These are phyloP conservation scores for Erodium moschatum DNA, from an alignment of 441 rosid species.

Conservation along the genomic window DNA sequence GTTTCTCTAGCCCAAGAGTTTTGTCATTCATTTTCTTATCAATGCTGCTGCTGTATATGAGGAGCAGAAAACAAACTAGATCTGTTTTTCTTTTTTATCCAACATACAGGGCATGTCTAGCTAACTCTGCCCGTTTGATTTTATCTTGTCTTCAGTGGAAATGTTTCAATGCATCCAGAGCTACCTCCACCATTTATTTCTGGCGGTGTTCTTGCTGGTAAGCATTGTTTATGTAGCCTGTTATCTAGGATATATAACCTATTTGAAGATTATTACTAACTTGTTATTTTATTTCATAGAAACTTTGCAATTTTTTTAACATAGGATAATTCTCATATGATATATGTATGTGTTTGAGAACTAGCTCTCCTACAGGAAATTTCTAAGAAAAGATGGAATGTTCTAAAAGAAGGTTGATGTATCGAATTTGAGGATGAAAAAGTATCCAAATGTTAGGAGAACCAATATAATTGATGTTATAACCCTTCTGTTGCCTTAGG, in stretches of 20 bases:
- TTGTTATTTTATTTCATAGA: not conserved
- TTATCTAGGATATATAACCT: not conserved
- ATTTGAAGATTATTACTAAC: slow-evolving; percentile 9
- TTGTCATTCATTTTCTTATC: slow-evolving; percentile 1
- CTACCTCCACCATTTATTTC: slow-evolving; percentile 43
- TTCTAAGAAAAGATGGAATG: not conserved
- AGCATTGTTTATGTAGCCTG: slow-evolving; percentile 12
- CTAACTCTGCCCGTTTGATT: slow-evolving; percentile 21
- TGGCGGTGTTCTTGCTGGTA: slow-evolving; percentile 97
- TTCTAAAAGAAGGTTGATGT: not conserved
- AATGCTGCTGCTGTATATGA: slow-evolving; percentile 12
- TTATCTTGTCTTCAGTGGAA: slow-evolving; percentile 56
- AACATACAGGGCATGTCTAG: slow-evolving; percentile 9
- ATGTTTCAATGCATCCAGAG: slow-evolving; percentile 50
- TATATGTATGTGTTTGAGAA: not conserved
- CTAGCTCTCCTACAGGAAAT: not conserved
- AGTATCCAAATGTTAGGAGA: not conserved
- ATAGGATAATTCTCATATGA: not conserved
- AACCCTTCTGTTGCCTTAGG: not conserved
- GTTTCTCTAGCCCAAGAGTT: slow-evolving; percentile 15
- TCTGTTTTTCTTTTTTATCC: not conserved
- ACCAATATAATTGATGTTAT: not conserved
- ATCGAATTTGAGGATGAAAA: not conserved
- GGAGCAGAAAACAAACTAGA: not conserved
- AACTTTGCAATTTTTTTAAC: not conserved